Evolutionary conservation across 129 eudicot genomes (phyloP).

Genomic region (Chrysanthemum lavandulifolium): DNA sequence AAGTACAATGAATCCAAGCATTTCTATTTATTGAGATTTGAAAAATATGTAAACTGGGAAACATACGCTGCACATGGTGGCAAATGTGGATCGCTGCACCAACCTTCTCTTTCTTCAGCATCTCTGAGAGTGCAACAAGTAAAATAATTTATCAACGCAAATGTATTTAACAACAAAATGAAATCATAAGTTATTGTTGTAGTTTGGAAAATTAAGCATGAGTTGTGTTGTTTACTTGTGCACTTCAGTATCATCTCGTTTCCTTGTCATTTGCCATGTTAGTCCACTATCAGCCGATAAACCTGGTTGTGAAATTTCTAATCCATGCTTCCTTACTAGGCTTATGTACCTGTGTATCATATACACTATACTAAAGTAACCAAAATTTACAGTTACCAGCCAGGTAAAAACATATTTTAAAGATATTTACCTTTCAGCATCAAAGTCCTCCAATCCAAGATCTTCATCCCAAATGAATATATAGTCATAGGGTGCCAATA

Average conservation of each 20-base stretch:
- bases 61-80: slow-evolving; percentile 57
- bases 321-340: slow-evolving; percentile 42
- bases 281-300: slow-evolving; percentile 45
- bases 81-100: slow-evolving; percentile 40
- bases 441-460: slow-evolving; percentile 55
- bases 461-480: slow-evolving; percentile 66
- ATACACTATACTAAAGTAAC: neutral
- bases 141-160: neutral
- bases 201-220: neutral
- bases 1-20: neutral
- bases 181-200: neutral
- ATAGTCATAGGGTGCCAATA: slow-evolving; percentile 51
- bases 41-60: neutral
- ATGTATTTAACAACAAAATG: neutral
- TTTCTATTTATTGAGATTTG: slow-evolving; percentile 5
- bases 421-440: slow-evolving; percentile 42
- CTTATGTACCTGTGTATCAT: slow-evolving; percentile 38
- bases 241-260: slow-evolving; percentile 37
- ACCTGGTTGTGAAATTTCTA: slow-evolving; percentile 63
- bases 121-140: slow-evolving; percentile 32
- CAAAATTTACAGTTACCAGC: neutral
- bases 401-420: neutral
- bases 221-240: slow-evolving; percentile 37
- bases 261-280: slow-evolving; percentile 50
- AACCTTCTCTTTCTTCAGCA: slow-evolving; percentile 38